phyloP scores from a whole-genome alignment of 129 eudicot genomes.

The Pittosporum tobira region DNA sequence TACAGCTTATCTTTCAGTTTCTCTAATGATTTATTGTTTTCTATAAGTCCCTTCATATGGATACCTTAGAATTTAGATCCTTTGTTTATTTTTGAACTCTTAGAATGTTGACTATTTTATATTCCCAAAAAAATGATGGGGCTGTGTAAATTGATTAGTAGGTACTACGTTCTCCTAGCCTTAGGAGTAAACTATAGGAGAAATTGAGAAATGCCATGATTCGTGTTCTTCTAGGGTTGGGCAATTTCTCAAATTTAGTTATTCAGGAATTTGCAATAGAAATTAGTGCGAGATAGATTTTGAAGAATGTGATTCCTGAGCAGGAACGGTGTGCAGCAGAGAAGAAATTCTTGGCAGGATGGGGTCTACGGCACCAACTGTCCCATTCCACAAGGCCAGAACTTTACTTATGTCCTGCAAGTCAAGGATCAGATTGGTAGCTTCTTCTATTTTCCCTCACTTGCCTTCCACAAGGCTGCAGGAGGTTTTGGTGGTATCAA shows the following conservation, averaged over 20 bases:
- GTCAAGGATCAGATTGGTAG: slow-evolving; percentile 74
- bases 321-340: slow-evolving; percentile 63
- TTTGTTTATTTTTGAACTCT: no score
- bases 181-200: not conserved
- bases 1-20: no score
- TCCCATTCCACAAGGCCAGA: slow-evolving; percentile 55
- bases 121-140: no score
- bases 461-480: slow-evolving; percentile 65
- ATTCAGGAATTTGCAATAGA: not conserved
- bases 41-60: no score
- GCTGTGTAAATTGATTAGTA: no score
- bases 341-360: slow-evolving; percentile 68
- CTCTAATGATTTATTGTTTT: no score
- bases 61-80: no score
- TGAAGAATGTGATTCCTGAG: slow-evolving; percentile 1
- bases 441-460: slow-evolving; percentile 62
- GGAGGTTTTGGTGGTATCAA: slow-evolving; percentile 65
- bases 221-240: not conserved
- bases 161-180: no score
- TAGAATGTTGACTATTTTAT: no score
- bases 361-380: slow-evolving; percentile 63
- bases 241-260: not conserved
- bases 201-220: not conserved
- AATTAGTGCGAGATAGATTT: not conserved
- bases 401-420: slow-evolving; percentile 58